Base-by-base conservation (phyloP, 306 rosid genomes). In the Carpinus viminea region DNA sequence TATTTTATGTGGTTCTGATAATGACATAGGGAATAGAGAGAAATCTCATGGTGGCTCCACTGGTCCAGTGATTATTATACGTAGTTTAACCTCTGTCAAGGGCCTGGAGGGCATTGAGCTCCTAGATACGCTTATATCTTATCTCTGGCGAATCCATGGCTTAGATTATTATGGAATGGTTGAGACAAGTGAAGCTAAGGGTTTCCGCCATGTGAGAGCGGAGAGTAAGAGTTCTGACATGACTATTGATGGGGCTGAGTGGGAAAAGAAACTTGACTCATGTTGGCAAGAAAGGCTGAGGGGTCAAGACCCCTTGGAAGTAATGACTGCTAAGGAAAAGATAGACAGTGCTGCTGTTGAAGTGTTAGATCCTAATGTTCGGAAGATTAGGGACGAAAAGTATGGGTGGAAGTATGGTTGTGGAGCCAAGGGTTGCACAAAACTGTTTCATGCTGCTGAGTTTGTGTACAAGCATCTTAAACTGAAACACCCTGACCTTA, bases 371-470 rank as follows among this genome's bases (percentile, higher is more conserved):
- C 99, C 99, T 43, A 88, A 76, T 79, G 94, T 95, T 28, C 85
- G 99, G 65, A 95, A 95, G 84, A 95, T 95, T 65, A 91, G 99
- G 86, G 99, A 95, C 89, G 99, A 95, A 76, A 95, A 93, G 82
- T 95, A 93, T 85, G 99, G 99, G 74, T 95, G 99, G 99, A 95
- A 95, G 83, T 95, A 93, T 93, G 99, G 99, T 45, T 95, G 99
- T 84, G 99, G 99, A 82, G 99, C 99, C 43, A 95, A 91, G 89
- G 97, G 99, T 48, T 95, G 99, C 90, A 95, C 99, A 20, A 95
- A 95, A 89, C 97, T 95, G 68, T 95, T 95, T 78, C 99, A 95
- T 86, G 99, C 98, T 50, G 80, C 99, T 57, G 99, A 95, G 80
- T 95, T 90, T 90, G 99, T 95, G 79, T 90, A 90, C 76, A 95